Evolutionary conservation across 192 early-diverging fungal species (phyloP), one percentile per base, ranked within the genome.

Genomic region (Cetraspora pellucida): DNA sequence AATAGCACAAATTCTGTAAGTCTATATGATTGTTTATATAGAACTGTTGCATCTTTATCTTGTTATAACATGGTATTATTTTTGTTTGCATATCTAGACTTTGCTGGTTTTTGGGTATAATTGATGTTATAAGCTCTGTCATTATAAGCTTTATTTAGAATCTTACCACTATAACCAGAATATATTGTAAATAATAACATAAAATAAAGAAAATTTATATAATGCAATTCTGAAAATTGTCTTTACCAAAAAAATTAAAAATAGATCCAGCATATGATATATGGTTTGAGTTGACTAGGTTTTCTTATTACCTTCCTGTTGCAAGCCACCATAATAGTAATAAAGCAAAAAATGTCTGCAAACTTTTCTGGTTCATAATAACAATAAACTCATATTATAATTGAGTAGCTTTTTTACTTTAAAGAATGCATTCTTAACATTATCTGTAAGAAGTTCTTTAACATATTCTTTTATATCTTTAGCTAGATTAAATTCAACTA

Each of bases 211-310:
- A 44, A 31, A 72, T 57, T n/a, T n/a, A 57, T 1, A 57, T 43
- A 73, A 73, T 19, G 19, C 50, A 16, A 30, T 59, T 73, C 31
- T 55, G 28, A 13, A 73, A 58, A 45, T 47, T 6, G 43, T 21
- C 21, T 73, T 58, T 57, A 19, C 30, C 10, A 72, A 72, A 72
- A 72, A 72, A 5, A 59, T 19, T 14, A 17, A 73, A 73, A 73
- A 73, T 73, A 73, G 44, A 5, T 73, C 55, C 14, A 73, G 31
- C 13, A 73, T 8, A 19, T 5, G 55, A 16, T 73, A 73, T 10
- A 73, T 27, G 5, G 52, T 72, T 72, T 72, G 70, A 19, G 23
- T 57, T 8, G 70, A 72, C 55, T 55, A 73, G 37, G 71, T 73
- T 59, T 73, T 73, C 58, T 72, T 52, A 27, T 49, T 27, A 45